Evolutionary conservation across 768 basidiomycete genomes (phyloP).

Genomic region (Dioszegia crocea): DNA sequence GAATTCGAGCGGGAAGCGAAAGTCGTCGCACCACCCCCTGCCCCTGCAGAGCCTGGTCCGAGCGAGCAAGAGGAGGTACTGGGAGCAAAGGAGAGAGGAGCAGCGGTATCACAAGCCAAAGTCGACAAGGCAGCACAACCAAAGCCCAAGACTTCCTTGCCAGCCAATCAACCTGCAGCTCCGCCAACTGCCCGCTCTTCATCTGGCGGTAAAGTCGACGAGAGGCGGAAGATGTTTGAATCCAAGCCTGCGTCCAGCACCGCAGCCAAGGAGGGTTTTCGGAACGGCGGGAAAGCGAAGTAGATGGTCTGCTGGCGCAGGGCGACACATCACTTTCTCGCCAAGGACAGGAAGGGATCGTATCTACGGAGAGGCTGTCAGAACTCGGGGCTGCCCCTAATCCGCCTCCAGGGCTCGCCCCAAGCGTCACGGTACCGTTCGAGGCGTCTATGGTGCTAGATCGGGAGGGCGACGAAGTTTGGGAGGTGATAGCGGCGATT

Average conservation of each 20-base stretch:
- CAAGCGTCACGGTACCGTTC: no score
- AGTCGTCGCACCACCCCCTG: background rate
- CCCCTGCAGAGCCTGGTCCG: background rate
- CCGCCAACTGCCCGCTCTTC: background rate
- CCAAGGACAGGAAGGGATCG: background rate
- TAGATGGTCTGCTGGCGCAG: slow-evolving; percentile 1
- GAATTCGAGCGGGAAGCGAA: slow-evolving; percentile 51
- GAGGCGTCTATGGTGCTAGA: background rate
- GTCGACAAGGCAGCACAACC: no score
- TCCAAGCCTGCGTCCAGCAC: background rate
- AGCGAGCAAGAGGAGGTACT: background rate
- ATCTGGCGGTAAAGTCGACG: slow-evolving; percentile 4
- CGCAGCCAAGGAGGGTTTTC: slow-evolving; percentile 34
- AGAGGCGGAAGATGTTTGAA: slow-evolving; percentile 4
- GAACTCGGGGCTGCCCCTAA: no score
- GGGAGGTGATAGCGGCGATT: background rate
- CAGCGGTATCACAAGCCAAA: no score
- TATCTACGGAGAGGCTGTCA: no score
- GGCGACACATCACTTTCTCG: background rate
- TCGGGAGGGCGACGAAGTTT: background rate
- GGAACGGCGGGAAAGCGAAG: slow-evolving; percentile 31
- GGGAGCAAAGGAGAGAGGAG: no score
- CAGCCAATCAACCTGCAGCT: background rate
- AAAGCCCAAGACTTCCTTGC: background rate
- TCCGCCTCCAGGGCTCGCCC: no score